These are phyloP conservation scores for Syzygium malaccense DNA, from an alignment of 441 rosid species.

Conservation along the genomic window DNA sequence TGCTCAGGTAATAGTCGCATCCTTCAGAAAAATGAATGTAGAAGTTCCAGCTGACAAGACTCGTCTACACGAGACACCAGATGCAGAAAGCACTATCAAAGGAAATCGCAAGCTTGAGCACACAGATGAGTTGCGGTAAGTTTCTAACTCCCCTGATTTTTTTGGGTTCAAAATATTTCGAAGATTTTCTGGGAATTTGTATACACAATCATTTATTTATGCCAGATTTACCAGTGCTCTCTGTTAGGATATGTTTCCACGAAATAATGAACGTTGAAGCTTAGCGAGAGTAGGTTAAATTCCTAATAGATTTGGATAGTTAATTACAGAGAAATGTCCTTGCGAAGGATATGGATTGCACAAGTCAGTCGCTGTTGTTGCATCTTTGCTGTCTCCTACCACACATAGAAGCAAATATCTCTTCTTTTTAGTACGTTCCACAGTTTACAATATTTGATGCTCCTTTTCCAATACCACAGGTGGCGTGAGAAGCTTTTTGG, in stretches of 20 bases:
- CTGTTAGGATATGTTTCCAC: not conserved
- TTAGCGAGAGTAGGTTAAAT: not conserved
- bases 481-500: not conserved
- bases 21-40: slow-evolving; percentile 22
- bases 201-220: not conserved
- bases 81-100: slow-evolving; percentile 52
- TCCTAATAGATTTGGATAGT: not conserved
- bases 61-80: slow-evolving; percentile 53
- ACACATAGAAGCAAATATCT: not conserved
- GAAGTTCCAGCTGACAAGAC: slow-evolving; percentile 67
- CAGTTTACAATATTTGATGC: not conserved
- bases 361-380: not conserved
- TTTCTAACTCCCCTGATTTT: not conserved
- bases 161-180: not conserved
- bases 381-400: not conserved
- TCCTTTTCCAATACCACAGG: not conserved
- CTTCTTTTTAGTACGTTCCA: not conserved
- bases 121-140: slow-evolving; percentile 62
- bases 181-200: not conserved
- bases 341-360: not conserved
- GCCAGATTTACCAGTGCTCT: not conserved
- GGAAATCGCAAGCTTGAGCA: slow-evolving; percentile 85
- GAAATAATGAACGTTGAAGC: not conserved
- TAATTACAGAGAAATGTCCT: not conserved
- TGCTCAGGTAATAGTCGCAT: slow-evolving; percentile 70